Conservation (phyloP, 2,329 filamentous ascomycete species). For the Microcyclosporella mali region DNA sequence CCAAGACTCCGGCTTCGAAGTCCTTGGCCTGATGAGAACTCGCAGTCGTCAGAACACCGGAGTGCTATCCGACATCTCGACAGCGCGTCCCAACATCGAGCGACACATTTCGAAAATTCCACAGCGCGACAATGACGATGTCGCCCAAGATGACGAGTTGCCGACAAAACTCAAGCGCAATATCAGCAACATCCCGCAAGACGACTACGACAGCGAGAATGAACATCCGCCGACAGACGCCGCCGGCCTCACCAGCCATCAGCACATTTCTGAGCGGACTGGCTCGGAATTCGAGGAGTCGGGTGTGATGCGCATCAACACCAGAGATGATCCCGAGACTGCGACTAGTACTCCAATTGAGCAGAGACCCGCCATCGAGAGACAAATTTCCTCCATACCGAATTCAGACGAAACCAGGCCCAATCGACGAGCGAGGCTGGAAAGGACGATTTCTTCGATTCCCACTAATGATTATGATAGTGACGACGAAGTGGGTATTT, state of each 20-base stretch:
- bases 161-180: constrained; percentile 11
- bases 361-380: constrained; percentile 7
- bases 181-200: constrained; percentile 13
- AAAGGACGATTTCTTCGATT: not conserved
- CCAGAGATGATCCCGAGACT: not conserved
- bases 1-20: constrained; percentile 5
- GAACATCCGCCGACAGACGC: not conserved
- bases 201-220: constrained; percentile 14
- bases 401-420: constrained; percentile 1
- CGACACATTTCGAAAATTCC: constrained; percentile 10
- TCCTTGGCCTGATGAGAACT: constrained; percentile 5
- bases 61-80: not conserved
- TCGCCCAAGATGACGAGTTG: not conserved
- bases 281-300: constrained; percentile 6
- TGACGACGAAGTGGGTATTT: not conserved
- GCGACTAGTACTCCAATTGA: not conserved
- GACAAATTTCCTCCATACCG: constrained; percentile 11
- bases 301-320: constrained; percentile 3
- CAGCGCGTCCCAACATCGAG: constrained; percentile 6
- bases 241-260: not conserved
- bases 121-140: constrained; percentile 4
- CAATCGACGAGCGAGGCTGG: not conserved
- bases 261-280: constrained; percentile 2
- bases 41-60: not conserved
- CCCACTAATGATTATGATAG: not conserved